Base-by-base conservation (phyloP, 208 protist species). In the Trypanosoma brucei region DNA sequence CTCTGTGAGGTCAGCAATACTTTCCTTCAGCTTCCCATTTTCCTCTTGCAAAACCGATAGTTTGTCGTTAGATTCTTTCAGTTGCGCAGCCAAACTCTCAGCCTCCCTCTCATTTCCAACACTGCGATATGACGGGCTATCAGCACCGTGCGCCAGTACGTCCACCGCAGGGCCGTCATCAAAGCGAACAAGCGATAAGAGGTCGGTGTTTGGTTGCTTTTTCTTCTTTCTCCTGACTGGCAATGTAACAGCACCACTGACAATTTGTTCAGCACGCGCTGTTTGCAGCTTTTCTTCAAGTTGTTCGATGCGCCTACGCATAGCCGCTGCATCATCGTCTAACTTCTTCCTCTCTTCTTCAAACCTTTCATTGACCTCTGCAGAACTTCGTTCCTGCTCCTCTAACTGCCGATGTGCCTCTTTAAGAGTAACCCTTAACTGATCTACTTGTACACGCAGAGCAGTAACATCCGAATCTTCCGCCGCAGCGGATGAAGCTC, bases 1-100 rank as follows among this genome's bases (percentile, higher is more conserved):
- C 34, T 76, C 38, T 14, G 62, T 72, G 35, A 94, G 72, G 7
- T 72, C 30, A 2, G 59, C 69, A 44, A 88, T 81, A 42, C 57
- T 78, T 37, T 75, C 65, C 66, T 84, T 89, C 2, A 88, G 68
- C 54, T 69, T 55, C 8, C 30, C 62, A 70, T 88, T 94, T 55
- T 91, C 82, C 22, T 66, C 61, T 38, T 70, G 76, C 9, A 91
- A 59, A 6, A 53, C 33, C 14, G 52, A 60, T 31, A 90, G 5
- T 62, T 91, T 83, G 22, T 60, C 53, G 51, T 80, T 51, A 13
- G 68, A 45, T n/a, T 61, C 44, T 36, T 65, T 5, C 8, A 37
- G 42, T 22, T 65, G 42, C 11, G 14, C 11, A 38, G 3, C 8
- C 37, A 14, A 40, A 4, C 42, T 51, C 40, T 55, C 53, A 14